Evolutionary conservation across 2,329 filamentous ascomycete genomes (phyloP), one percentile per base, ranked within the genome.

Genomic region (Trichoderma endophyticum): DNA sequence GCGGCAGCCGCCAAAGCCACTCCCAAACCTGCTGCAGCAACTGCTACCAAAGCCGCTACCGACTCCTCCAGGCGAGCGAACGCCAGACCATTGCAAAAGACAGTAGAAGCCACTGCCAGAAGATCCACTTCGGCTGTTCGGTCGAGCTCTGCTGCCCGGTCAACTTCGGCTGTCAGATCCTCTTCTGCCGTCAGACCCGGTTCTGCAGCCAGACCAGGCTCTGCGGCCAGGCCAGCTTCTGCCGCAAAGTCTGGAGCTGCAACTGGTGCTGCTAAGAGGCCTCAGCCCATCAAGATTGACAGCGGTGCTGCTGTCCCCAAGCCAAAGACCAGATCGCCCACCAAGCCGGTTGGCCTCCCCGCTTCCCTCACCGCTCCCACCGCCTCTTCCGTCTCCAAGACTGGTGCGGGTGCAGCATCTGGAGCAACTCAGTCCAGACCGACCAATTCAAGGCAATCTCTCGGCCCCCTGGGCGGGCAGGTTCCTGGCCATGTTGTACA

Each of bases 301-400:
- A 73, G 78, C n/a, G 80, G 81, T 32, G 79, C 82, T 7, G 83
- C 81, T 3, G 86, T 87, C 73, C 82, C 84, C 32, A 91, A 90
- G 77, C 87, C 89, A 9, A 91, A 89, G 78, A 57, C 61, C 26
- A 90, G 89, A 80, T 93, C 92, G 12, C 90, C 90, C 2, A 94
- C 92, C 2, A 88, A 89, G 70, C 91, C 91, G 11, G 84, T 90
- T 66, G 88, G 88, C 71, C 83, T 94, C 1, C 90, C 92, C 9
- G 84, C 91, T 11, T 69, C 66, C 71, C 83, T 94, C 34, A 91
- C 86, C 28, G 90, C 91, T 6, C 91, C 90, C 36, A 94, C 92
- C 4, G 88, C 91, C 28, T 86, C 92, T 0, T 94, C 89, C 1
- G 88, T 87, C 18, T 90, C 89, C 15, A 93, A 91, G 80, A 84